Evolutionary conservation across 805 yeast genomes (phyloP), one percentile per base, ranked within the genome.

Genomic region (Clavispora phyllophila): DNA sequence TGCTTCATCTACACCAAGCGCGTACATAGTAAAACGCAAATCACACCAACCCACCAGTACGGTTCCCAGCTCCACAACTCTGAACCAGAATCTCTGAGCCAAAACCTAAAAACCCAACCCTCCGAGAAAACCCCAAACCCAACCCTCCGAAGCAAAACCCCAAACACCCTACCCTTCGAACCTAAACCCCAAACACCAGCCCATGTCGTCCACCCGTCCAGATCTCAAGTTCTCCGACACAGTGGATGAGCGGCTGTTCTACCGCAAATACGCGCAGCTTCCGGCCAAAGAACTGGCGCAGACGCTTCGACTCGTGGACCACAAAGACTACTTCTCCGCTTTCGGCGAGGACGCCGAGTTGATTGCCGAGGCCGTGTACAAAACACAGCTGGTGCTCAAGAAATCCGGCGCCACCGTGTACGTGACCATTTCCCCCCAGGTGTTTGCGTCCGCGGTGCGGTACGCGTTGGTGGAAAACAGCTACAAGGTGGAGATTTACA

Each of bases 321-420:
- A 70, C 57, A 82, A 82, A 36, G 96, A 87, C 46, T 89, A 87
- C 61, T 93, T 82, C 63, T 80, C 86, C 3, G 82, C 79, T 1
- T 71, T 88, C 17, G 78, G 74, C 36, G 78, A 76, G 3, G 96
- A 91, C 60, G 96, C 98, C 4, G 72, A 73, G 35, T 73, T 80
- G 43, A 85, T 88, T 23, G 96, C 97, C 3, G 95, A 89, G 49
- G 69, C 75, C 42, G 81, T 93, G 26, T 91, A 87, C 66, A 85
- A 84, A 51, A 88, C 98, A 0, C 79, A 77, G 33, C 80, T 95
- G 19, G 95, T 89, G 9, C 59, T 91, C 44, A 91, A 91, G 57
- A 75, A 39, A 66, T 74, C 13, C 73, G 74, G 43, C 68, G 71
- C 36, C 52, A 61, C 62, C 42, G 72, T 77, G 25, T 85, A 85